A percentile compares a stretch with the other conserved stretches of the same genome.
Conservation (phyloP, 1,139 yeast genomes). For the Saccharomyces pastorianus region DNA sequence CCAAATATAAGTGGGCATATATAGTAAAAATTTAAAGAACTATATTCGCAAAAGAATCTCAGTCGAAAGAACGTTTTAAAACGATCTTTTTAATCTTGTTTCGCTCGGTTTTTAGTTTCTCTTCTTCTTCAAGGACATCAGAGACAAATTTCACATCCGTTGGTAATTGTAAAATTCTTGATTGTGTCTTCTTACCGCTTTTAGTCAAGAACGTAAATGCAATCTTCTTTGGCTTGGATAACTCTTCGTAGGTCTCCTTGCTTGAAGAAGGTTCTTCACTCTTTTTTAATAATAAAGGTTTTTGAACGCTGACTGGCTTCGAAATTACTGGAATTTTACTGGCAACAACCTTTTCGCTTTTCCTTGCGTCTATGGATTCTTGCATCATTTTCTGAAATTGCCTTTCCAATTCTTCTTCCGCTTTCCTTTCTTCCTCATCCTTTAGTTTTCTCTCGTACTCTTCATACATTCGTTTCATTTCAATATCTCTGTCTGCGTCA, state of each 20-base stretch:
- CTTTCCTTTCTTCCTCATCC: slow-evolving; percentile 38
- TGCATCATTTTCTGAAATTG: slow-evolving; percentile 45
- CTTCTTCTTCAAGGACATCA: slow-evolving; percentile 34
- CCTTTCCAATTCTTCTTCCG: slow-evolving; percentile 45
- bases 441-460: slow-evolving; percentile 32
- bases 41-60: slow-evolving; percentile 1
- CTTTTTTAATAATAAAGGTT: slow-evolving; percentile 1
- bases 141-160: slow-evolving; percentile 43
- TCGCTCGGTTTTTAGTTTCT: slow-evolving; percentile 32
- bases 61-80: slow-evolving; percentile 31
- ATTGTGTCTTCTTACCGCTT: slow-evolving; percentile 40
- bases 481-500: slow-evolving; percentile 25
- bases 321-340: slow-evolving; percentile 22
- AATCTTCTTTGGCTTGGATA: slow-evolving; percentile 26
- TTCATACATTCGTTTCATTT: slow-evolving; percentile 29
- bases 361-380: slow-evolving; percentile 41
- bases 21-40: neutral
- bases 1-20: neutral
- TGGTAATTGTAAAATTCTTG: slow-evolving; percentile 43
- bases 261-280: neutral
- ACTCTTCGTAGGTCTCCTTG: neutral
- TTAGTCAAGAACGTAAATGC: slow-evolving; percentile 49
- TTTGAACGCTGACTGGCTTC: neutral
- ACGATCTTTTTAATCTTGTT: slow-evolving; percentile 34
- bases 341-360: slow-evolving; percentile 22